Conservation (phyloP, 352 stramenopile genomes). For the Pythium aphanidermatum region DNA sequence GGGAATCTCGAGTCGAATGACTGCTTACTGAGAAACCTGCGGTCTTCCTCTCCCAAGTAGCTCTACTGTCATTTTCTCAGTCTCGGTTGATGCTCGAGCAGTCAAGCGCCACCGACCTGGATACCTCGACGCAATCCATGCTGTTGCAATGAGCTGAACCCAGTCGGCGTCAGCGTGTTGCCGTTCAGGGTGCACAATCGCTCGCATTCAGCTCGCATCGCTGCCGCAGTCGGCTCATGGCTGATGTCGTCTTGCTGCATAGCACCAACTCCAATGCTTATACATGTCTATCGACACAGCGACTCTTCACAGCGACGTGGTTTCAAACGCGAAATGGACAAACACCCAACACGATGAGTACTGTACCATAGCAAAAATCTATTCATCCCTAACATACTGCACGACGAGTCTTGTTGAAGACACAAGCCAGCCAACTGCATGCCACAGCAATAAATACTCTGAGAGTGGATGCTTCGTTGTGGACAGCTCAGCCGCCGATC, state of each 20-base stretch:
- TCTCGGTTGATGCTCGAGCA: too few relatives aligned
- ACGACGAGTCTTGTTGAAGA: too few relatives aligned
- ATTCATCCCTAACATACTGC: too few relatives aligned
- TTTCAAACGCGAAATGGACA: too few relatives aligned
- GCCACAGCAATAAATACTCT: conserved; percentile 2
- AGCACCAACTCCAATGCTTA: too few relatives aligned
- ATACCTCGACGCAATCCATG: conserved; percentile 6
- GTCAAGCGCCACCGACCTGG: conserved; percentile 2
- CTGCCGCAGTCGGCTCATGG: not conserved
- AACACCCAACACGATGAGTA: not conserved
- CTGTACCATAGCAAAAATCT: not conserved
- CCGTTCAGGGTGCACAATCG: conserved; percentile 35
- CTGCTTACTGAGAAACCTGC: conserved; percentile 34
- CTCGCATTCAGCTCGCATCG: conserved; percentile 20
- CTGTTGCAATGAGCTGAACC: conserved; percentile 25
- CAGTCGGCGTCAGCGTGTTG: conserved; percentile 29
- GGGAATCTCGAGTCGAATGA: conserved; percentile 24
- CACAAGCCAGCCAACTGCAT: not conserved
- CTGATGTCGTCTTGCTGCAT: conserved; percentile 9
- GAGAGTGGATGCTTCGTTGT: too few relatives aligned
- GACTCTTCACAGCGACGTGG: too few relatives aligned
- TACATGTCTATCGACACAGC: too few relatives aligned
- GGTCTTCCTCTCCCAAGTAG: conserved; percentile 40
- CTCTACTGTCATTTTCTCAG: too few relatives aligned
- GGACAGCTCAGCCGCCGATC: too few relatives aligned